Percentiles rank a stretch among this genome's conserved stretches.
These are phyloP conservation scores for Phlyctochytrium planicorne DNA, from an alignment of 192 early-diverging fungal species.

Conservation along the genomic window DNA sequence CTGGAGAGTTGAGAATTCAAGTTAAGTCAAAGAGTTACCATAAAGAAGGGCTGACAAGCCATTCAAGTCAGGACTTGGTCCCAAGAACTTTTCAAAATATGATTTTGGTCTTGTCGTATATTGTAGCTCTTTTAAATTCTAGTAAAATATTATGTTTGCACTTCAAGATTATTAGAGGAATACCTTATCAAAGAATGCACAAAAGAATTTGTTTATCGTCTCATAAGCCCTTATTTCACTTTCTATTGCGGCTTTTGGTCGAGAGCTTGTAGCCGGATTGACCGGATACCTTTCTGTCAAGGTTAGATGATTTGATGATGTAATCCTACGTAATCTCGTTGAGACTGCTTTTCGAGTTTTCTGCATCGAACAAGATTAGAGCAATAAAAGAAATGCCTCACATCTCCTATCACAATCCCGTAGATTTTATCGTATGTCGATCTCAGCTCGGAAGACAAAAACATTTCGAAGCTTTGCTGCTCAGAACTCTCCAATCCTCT, in stretches of 20 bases:
- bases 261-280: no score
- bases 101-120: constrained; percentile 42
- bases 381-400: no score
- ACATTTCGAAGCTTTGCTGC: constrained; percentile 52
- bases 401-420: constrained; percentile 21
- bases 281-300: no score
- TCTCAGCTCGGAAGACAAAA: constrained; percentile 37
- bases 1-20: constrained; percentile 11
- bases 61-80: constrained; percentile 39
- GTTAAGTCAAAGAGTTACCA: constrained; percentile 24
- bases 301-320: no score
- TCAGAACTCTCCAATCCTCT: constrained; percentile 51
- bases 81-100: constrained; percentile 41
- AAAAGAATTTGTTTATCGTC: constrained; percentile 50
- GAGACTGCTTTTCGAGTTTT: not conserved
- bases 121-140: constrained; percentile 55
- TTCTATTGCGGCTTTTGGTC: constrained; percentile 27
- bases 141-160: not conserved
- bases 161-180: not conserved
- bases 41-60: constrained; percentile 42
- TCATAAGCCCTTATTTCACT: constrained; percentile 33
- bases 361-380: no score
- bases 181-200: constrained; percentile 54
- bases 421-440: constrained; percentile 49
- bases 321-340: not conserved